Evolutionary conservation across 495 filamentous ascomycete genomes (phyloP).

Genomic region (Hypoxylon fuscum): DNA sequence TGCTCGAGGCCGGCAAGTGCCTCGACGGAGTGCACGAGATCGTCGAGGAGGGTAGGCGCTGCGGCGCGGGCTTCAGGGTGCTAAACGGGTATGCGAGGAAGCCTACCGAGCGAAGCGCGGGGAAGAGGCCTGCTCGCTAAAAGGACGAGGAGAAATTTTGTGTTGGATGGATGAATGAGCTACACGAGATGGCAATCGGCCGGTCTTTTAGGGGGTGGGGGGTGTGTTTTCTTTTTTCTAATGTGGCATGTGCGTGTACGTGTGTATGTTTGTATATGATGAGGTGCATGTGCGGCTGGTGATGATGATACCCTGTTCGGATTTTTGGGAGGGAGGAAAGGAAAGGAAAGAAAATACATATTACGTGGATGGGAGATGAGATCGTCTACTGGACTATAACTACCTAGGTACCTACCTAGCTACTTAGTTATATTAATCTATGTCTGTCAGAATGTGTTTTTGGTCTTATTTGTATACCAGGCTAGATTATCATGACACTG

Average conservation of each 20-base stretch:
- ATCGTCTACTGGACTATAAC: background rate
- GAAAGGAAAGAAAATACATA: background rate
- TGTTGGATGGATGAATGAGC: no score
- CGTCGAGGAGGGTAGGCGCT: conserved; percentile 83
- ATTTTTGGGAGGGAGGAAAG: conserved; percentile 3
- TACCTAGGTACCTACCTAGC: background rate
- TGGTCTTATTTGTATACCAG: background rate
- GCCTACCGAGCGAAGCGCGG: conserved; percentile 52
- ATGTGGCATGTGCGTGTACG: conserved; percentile 11
- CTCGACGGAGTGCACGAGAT: conserved; percentile 82
- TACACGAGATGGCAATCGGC: no score
- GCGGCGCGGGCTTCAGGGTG: conserved; percentile 84
- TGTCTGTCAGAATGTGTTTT: background rate
- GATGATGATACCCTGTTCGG: conserved; percentile 38
- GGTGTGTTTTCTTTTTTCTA: conserved; percentile 24
- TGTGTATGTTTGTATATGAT: conserved; percentile 23
- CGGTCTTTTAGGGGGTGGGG: background rate
- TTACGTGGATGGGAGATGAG: background rate
- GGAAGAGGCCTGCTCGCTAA: background rate
- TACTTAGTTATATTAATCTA: background rate
- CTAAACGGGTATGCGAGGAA: conserved; percentile 92
- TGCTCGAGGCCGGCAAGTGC: conserved; percentile 60
- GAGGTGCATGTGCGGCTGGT: conserved; percentile 27
- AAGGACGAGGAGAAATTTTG: background rate
- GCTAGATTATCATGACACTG: no score